Base-by-base conservation (phyloP, 2,329 filamentous ascomycete genomes). In the Pezicula carpinea region DNA sequence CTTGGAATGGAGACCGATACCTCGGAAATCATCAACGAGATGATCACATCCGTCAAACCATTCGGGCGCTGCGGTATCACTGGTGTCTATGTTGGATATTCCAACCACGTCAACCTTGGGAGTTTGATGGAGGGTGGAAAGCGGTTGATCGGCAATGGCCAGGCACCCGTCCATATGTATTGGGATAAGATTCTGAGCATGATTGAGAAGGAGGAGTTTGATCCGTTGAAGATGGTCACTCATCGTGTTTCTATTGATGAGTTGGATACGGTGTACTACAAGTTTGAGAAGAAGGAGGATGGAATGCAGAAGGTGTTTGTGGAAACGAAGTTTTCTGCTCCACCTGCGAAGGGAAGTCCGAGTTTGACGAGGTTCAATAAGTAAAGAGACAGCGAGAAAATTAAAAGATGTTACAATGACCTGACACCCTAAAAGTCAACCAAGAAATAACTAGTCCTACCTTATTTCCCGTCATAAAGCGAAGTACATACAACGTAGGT, bases 61-160 rank as follows among this genome's bases (percentile, higher is more conserved):
- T 89, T 75, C 58, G 85, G 89, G 4, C 76, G 87, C 6, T 83
- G 82, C 46, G 88, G 89, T 18, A 75, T 95, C 48, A 95, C 89
- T 0, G 89, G 88, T 45, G 79, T 80, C 17, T 82, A 82, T 50
- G 75, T 79, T 22, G 79, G 78, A 49, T 82, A 78, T 52, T 54
- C 54, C 11, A 61, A 61, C 32, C 58, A 60, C 23, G 59, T 62
- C 48, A 58, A 59, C 31, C 59, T 62, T 17, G 58, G 89, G 8
- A 83, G 87, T 0, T 63, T 95, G 13, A 95, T 95, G 89, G 82
- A 95, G 68, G 82, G 87, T 26, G 89, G 89, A n/a, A 81, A 95
- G 55, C 83, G 87, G 1, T 76, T 95, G 38, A 90, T 82, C 36
- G 79, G 80, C 15, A 81, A 81, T 57, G 79, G 79, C 1, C 79